Evolutionary conservation across 2,329 filamentous ascomycete species (phyloP), one percentile per base, ranked within the genome.

Genomic region (Aspergillus intermedius): DNA sequence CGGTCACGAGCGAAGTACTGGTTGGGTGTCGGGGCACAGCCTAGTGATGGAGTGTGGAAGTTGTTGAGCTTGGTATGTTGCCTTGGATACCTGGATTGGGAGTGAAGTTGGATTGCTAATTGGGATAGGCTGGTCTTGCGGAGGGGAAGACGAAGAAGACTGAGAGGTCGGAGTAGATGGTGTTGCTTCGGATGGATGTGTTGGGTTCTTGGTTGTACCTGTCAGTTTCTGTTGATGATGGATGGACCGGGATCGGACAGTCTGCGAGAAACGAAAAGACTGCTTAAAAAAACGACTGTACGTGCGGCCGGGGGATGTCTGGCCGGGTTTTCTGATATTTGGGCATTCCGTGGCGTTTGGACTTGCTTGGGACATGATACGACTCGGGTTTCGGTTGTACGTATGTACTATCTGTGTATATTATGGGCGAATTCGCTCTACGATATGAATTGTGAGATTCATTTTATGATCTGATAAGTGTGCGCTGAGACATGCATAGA

Each of bases 1-100:
- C 75, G 80, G 6, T 75, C 81, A 56, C 78, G 93, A 51, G 87
- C 91, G 49, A 85, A 86, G 69, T 98, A 98, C 75, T 98, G 93
- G 93, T 78, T 98, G 32, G 93, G 93, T 66, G 91, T 97, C 3
- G 93, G 93, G 1, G 93, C 93, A 48, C 93, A 98, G 73, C 93
- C 93, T 8, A 91, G 87, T 54, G 88, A 96, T 58, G 84, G 88
- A 3, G 88, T 87, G 32, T 95, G 91, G 91, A 79, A 88, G 65
- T 70, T 97, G 60, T 74, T 98, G 59, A 81, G 80, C 48, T 86
- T 95, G 88, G 88, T 91, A 65, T 54, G 74, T 62, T 41, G 10
- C 22, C 5, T 41, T 15, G 8, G n/a, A 10, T 30, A 15, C 3
- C 15, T 25, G 19, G 22, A 37, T 45, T 19, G 6, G 15, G 25